Evolutionary conservation across 2,329 filamentous ascomycete genomes (phyloP).

Genomic region (Colletotrichum aenigma): DNA sequence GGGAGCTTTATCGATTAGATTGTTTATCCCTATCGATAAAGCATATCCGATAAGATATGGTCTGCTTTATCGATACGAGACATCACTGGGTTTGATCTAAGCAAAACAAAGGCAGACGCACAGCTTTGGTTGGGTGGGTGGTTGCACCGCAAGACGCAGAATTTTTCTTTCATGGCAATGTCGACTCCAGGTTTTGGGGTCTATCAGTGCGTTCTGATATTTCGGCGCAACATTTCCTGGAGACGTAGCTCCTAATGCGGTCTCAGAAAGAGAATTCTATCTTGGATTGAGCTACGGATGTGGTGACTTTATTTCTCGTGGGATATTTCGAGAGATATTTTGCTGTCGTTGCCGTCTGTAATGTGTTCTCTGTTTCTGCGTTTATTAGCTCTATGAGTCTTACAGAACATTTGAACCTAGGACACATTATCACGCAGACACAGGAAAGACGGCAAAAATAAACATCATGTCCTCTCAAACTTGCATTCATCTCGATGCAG

Average conservation of each 20-base stretch:
- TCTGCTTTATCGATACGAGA: background rate
- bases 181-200: background rate
- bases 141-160: background rate
- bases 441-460: background rate
- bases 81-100: background rate
- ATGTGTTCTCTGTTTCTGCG: background rate
- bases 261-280: background rate
- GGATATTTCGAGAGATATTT: background rate
- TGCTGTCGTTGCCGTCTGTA: background rate
- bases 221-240: background rate
- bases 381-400: background rate
- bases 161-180: background rate
- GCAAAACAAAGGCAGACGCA: background rate
- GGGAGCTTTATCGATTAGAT: background rate
- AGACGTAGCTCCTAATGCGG: background rate
- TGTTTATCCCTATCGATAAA: background rate
- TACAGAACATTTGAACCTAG: background rate
- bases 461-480: rapidly evolving
- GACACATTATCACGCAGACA: background rate
- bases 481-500: background rate
- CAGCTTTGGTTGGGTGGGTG: background rate
- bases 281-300: no score
- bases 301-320: background rate
- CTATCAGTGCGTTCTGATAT: background rate
- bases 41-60: no score